These are phyloP conservation scores for Actinidia polygama DNA, from an alignment of 179 eudicot species.

Conservation along the genomic window DNA sequence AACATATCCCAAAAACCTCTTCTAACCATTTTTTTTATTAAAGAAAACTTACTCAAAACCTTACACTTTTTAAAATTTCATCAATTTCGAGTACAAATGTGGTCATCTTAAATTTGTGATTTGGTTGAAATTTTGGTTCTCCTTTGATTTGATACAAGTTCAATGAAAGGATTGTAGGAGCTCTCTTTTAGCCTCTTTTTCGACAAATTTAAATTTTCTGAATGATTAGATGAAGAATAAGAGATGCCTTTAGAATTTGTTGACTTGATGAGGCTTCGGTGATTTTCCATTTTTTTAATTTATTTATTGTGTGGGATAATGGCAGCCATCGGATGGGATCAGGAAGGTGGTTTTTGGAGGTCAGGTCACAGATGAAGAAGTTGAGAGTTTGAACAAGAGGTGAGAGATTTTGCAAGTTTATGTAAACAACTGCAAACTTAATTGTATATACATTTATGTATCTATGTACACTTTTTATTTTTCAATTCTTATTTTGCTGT, in stretches of 20 bases:
- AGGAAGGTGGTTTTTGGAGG: conserved; percentile 93
- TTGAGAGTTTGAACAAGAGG: conserved; percentile 74
- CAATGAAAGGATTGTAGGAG: too few relatives aligned
- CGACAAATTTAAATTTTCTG: too few relatives aligned
- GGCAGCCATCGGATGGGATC: conserved; percentile 93
- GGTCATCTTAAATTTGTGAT: too few relatives aligned
- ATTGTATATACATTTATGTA: neutral
- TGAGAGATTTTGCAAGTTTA: conserved; percentile 36
- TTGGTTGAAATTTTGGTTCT: too few relatives aligned
- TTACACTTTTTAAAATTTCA: too few relatives aligned
- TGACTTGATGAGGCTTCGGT: neutral
- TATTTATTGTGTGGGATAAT: conserved; percentile 5
- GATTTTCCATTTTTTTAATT: conserved; percentile 1
- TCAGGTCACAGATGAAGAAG: conserved; percentile 92
- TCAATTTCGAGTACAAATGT: too few relatives aligned
- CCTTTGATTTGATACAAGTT: too few relatives aligned
- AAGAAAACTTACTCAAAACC: too few relatives aligned
- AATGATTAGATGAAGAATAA: too few relatives aligned
- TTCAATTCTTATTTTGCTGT: neutral
- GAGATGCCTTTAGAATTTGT: neutral
- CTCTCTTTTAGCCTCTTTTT: too few relatives aligned
- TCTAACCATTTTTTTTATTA: too few relatives aligned
- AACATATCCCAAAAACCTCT: too few relatives aligned
- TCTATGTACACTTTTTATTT: neutral
- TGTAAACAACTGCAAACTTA: neutral